Evolutionary conservation across 805 yeast species (phyloP).

Genomic region (Yarrowia sp.): DNA sequence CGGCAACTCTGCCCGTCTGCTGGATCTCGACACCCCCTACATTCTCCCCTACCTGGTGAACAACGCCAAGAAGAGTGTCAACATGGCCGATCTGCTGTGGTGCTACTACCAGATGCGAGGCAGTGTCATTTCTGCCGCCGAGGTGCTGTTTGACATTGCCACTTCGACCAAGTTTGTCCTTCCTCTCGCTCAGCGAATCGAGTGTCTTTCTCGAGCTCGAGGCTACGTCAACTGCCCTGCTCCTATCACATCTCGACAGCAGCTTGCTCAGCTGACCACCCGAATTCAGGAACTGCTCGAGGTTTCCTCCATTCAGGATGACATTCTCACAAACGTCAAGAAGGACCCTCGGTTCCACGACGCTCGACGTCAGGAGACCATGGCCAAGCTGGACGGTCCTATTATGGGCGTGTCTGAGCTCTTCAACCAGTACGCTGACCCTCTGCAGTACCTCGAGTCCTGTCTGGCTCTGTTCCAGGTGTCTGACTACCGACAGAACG

Average conservation of each 20-base stretch:
- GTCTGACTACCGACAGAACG: conserved; percentile 84
- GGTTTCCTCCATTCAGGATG: conserved; percentile 85
- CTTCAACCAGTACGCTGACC: conserved; percentile 86
- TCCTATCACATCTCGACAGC: conserved; percentile 77
- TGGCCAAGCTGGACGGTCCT: conserved; percentile 65
- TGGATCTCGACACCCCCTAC: conserved; percentile 82
- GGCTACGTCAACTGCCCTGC: conserved; percentile 89
- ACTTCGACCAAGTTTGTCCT: conserved; percentile 70
- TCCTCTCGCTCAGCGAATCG: conserved; percentile 75
- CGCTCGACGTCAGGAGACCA: conserved; percentile 58
- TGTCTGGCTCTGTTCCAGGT: conserved; percentile 79
- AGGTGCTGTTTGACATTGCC: conserved; percentile 74
- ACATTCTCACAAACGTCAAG: conserved; percentile 53
- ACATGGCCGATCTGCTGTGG: conserved; percentile 86
- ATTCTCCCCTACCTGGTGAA: conserved; percentile 74
- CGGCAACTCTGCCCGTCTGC: conserved; percentile 75
- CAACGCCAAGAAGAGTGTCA: conserved; percentile 60
- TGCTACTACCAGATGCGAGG: conserved; percentile 84
- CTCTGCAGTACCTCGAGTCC: conserved; percentile 83
- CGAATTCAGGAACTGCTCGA: conserved; percentile 80
- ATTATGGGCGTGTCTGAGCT: conserved; percentile 77
- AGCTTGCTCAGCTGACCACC: conserved; percentile 71
- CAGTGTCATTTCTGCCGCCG: conserved; percentile 82
- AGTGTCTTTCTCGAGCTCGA: conserved; percentile 86
- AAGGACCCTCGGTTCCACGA: conserved; percentile 53